Evolutionary conservation across 2,329 filamentous ascomycete genomes (phyloP), one percentile per base, ranked within the genome.

Genomic region (Colletotrichum spinosum): DNA sequence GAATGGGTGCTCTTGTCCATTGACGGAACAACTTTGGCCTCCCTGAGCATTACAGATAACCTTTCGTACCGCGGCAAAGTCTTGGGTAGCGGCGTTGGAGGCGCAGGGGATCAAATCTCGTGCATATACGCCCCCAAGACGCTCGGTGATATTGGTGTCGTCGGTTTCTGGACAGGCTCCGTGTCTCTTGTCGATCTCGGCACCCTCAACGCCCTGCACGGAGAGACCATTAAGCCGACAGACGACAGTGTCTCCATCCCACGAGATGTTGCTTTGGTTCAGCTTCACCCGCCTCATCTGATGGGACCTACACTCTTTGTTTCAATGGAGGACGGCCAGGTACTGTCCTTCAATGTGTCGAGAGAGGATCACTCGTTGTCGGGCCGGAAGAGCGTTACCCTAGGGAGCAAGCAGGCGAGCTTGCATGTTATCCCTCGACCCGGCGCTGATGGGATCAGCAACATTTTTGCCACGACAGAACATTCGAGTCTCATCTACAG

Each of bases 401-500:
- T 99, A 11, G 95, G 96, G 33, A 95, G 92, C 12, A 91, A 94
- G 66, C 92, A 97, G 70, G 92, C 95, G 2, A 88, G 88, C 12
- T 90, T 99, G 71, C 91, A 95, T 64, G 83, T 92, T 25, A 80
- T 99, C 2, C 92, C 94, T 0, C 86, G 65, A 11, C 60, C 65
- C 10, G 65, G 90, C 55, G 82, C 83, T 1, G 81, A 90, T 52
- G 87, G 86, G 0, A 80, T 93, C 0, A 92, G 86, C 74, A 97
- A 92, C 71, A 90, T 99, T 0, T 97, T 99, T 75, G 93, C 94
- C 0, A 97, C 93, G 0, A 97, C 94, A 62, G 96, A 99, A 72
- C 93, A 97, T 73, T 92, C 96, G 0, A 97, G 93, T 68, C 79
- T 99, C 59, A 97, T 99, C 53, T 97, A 99, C 74, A 92, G 92